These are phyloP conservation scores for Trifolium subterraneum DNA, from an alignment of 306 rosid species.

Conservation along the genomic window DNA sequence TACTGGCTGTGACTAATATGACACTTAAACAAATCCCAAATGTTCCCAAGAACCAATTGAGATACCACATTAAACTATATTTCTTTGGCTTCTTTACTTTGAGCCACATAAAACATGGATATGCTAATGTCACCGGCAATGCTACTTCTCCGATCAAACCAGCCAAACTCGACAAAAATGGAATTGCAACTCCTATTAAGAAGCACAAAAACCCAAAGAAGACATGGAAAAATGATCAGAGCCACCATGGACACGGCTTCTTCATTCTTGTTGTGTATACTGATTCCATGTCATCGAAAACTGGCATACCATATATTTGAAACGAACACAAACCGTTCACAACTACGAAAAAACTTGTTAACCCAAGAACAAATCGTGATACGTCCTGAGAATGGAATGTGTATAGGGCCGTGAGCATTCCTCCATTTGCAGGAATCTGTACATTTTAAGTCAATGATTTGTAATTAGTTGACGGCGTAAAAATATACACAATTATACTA, in stretches of 20 bases:
- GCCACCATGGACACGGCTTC: conserved; percentile 63
- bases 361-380: conserved; percentile 51
- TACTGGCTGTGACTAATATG: conserved; percentile 56
- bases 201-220: conserved; percentile 46
- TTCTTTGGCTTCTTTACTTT: conserved; percentile 52
- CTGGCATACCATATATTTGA: conserved; percentile 63
- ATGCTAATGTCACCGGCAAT: conserved; percentile 53
- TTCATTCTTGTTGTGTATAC: conserved; percentile 49
- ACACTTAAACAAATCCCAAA: conserved; percentile 62
- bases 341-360: conserved; percentile 47
- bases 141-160: conserved; percentile 59
- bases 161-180: conserved; percentile 54
- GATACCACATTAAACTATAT: conserved; percentile 53
- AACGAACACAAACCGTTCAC: conserved; percentile 55
- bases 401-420: conserved; percentile 53
- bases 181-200: conserved; percentile 53
- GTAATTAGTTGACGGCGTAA: neutral
- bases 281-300: conserved; percentile 59
- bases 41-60: conserved; percentile 71
- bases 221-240: conserved; percentile 38
- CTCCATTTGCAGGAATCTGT: conserved; percentile 58
- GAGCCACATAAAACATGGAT: conserved; percentile 61
- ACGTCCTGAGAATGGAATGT: conserved; percentile 50
- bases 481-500: neutral
- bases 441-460: neutral